Evolutionary conservation across 192 early-diverging fungal genomes (phyloP), one percentile per base, ranked within the genome.

Genomic region (Podila verticillata): DNA sequence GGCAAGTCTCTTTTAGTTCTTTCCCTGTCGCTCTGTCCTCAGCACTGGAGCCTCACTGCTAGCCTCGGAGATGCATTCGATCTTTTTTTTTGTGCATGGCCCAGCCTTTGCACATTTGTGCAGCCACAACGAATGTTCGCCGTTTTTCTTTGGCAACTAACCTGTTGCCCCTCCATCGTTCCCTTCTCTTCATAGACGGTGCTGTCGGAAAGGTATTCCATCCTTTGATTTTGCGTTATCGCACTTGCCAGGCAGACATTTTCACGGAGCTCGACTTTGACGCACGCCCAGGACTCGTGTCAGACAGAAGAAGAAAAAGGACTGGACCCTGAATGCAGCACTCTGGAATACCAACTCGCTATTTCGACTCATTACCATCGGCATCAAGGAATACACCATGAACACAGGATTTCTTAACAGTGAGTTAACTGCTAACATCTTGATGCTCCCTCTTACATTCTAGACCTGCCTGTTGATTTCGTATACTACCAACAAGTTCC

Each of bases 401-500:
- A 44, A 44, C 39, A 44, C 39, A 44, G 39, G 39, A 44, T 15
- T n/a, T 44, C 39, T 44, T 15, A 44, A 17, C 39, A 44, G 39
- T 15, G 15, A 4, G 17, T 44, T 4, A 2, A 13, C 39, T 44
- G 39, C 39, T 44, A 44, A 44, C n/a, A 54, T 36, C 60, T 10
- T 66, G 39, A 47, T 57, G 31, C 19, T 58, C 10, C 19, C 48
- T 49, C 24, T 63, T 28, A n/a, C 49, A 49, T 35, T 44, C 39
- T 80, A 97, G 91, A 98, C 96, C 32, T 96, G 96, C 78, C 88
- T 98, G 32, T 88, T 98, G 68, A 97, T 98, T 72, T 95, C 93
- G 58, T 98, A 98, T 83, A 97, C 96, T 63, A 97, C 96, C 47
- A 97, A 97, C 88, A 95, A 95, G 82, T 97, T 97, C 83, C 96